Conservation (phyloP, 129 eudicot species). For the Centrapalus pauciflorus region DNA sequence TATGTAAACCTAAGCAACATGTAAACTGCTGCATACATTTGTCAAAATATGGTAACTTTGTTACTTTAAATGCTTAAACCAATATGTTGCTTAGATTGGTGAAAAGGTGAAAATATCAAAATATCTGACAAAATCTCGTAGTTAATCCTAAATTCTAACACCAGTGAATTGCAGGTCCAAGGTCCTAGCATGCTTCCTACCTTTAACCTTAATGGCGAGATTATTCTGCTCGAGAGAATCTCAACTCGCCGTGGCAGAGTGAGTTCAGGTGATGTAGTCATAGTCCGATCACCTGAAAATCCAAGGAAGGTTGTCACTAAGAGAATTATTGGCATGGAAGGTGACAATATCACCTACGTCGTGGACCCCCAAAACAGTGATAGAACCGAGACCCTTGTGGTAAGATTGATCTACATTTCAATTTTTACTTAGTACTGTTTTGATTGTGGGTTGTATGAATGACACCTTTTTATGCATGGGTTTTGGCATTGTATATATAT, state of each 20-base stretch:
- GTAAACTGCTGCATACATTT: too few species aligned
- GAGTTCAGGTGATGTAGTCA: constrained; percentile 51
- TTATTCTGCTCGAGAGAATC: constrained; percentile 50
- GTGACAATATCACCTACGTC: constrained; percentile 49
- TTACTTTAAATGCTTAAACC: too few species aligned
- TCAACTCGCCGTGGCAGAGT: constrained; percentile 49
- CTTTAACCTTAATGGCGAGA: constrained; percentile 36
- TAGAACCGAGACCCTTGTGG: constrained; percentile 44
- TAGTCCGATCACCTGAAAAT: constrained; percentile 50
- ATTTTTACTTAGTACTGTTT: neutral
- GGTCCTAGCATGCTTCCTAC: constrained; percentile 99
- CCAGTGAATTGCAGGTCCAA: constrained; percentile 32
- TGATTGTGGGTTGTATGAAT: constrained; percentile 4
- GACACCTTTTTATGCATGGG: neutral
- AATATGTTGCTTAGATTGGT: too few species aligned
- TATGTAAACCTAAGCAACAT: too few species aligned
- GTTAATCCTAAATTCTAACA: constrained; percentile 4
- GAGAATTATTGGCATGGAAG: constrained; percentile 56
- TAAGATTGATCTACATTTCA: constrained; percentile 24
- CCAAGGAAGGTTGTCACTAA: constrained; percentile 53
- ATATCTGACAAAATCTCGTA: too few species aligned
- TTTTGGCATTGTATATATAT: neutral
- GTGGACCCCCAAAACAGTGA: constrained; percentile 54
- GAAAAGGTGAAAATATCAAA: too few species aligned
- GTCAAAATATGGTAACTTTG: too few species aligned